Percentiles rank a stretch among this genome's conserved stretches.
Evolutionary conservation across 192 early-diverging fungal species (phyloP).

Genomic region (Dimargaris xerosporica): DNA sequence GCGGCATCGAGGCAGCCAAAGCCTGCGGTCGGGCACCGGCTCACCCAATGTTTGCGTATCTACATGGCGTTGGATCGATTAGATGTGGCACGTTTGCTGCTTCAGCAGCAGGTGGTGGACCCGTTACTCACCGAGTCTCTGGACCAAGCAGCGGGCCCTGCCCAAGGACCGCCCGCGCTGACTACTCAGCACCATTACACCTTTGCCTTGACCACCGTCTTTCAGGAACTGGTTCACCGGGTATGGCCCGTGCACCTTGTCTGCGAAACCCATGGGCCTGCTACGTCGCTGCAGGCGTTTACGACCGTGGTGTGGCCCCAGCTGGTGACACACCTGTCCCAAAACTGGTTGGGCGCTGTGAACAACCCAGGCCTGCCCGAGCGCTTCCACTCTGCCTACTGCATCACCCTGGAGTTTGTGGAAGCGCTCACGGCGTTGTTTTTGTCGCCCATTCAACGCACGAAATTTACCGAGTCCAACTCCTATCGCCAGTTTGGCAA

Average conservation of each 20-base stretch:
- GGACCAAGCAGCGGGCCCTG: too few relatives aligned
- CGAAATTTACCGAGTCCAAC: not conserved
- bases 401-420: slow-evolving; percentile 6
- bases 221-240: not conserved
- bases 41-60: slow-evolving; percentile 7
- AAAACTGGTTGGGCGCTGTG: not conserved
- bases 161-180: too few relatives aligned
- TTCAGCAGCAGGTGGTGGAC: too few relatives aligned
- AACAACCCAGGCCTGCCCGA: slow-evolving; percentile 9
- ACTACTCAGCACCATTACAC: too few relatives aligned
- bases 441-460: not conserved
- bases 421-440: not conserved
- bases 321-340: not conserved
- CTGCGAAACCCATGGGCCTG: not conserved
- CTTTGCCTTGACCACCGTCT: not conserved
- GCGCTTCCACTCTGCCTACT: not conserved
- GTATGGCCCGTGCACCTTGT: not conserved
- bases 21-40: not conserved
- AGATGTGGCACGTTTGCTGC: too few relatives aligned
- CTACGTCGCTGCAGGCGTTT: not conserved
- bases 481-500: slow-evolving; percentile 5
- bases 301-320: not conserved
- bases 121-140: too few relatives aligned
- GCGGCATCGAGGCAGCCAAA: not conserved
- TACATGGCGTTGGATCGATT: not conserved